These are phyloP conservation scores for Clathrus columnatus DNA, from an alignment of 768 basidiomycete genomes.

Conservation along the genomic window DNA sequence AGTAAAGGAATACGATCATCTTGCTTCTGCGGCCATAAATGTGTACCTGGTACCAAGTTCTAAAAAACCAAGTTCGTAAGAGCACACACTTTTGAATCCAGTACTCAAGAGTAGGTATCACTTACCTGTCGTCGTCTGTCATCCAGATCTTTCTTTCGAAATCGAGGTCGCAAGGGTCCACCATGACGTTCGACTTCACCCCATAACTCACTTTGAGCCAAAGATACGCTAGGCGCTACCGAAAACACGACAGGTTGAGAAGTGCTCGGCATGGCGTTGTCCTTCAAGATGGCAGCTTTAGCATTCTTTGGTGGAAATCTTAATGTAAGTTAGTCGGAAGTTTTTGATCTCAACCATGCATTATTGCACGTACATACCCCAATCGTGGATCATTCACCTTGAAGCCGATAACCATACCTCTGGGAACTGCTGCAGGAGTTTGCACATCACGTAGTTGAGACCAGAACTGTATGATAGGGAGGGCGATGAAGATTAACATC, in stretches of 20 bases:
- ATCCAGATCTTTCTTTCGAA: slow-evolving; percentile 80
- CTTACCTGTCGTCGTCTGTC: slow-evolving; percentile 65
- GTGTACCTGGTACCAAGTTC: slow-evolving; percentile 72
- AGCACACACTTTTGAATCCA: background rate
- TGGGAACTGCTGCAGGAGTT: slow-evolving; percentile 56
- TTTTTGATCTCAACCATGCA: background rate
- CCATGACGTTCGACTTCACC: slow-evolving; percentile 42
- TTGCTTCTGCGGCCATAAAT: slow-evolving; percentile 52
- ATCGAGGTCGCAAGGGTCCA: slow-evolving; percentile 49
- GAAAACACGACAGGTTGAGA: slow-evolving; percentile 21
- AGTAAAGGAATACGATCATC: slow-evolving; percentile 82
- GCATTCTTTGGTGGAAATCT: slow-evolving; percentile 84
- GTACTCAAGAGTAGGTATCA: slow-evolving; percentile 4
- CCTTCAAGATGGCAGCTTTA: slow-evolving; percentile 27
- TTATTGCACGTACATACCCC: slow-evolving; percentile 40
- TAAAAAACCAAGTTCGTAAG: slow-evolving; percentile 20
- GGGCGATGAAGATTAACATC: background rate
- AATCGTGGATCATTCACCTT: slow-evolving; percentile 81
- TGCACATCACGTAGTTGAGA: slow-evolving; percentile 48
- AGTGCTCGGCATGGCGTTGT: slow-evolving; percentile 17
- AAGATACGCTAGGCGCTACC: slow-evolving; percentile 44
- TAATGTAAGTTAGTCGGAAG: background rate
- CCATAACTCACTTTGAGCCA: slow-evolving; percentile 72
- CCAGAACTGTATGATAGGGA: slow-evolving; percentile 52
- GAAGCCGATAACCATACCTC: slow-evolving; percentile 71